Evolutionary conservation across 306 rosid genomes (phyloP), one percentile per base, ranked within the genome.

Genomic region (Vigna nakashimae): DNA sequence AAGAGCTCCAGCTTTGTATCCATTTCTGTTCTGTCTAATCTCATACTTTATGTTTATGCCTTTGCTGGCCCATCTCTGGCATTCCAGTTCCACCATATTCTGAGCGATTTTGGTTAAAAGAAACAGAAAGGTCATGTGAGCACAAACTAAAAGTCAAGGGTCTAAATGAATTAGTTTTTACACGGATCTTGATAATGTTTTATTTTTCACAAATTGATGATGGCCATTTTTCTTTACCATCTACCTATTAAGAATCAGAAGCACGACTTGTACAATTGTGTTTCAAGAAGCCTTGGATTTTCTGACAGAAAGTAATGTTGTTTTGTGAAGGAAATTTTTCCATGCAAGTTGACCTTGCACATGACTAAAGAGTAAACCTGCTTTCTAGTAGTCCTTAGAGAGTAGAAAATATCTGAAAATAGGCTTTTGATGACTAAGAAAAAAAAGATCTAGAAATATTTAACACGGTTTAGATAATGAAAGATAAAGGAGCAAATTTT

Each of bases 1-100:
- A 4, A 94, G 93, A 48, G 97, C 93, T 34, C 98, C 98, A 15
- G 97, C 97, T 83, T 94, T 94, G 88, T 92, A 92, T 8, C 97
- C 98, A 73, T 80, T 91, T 78, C 98, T 89, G 79, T 86, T 91
- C 83, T 80, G 87, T 53, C 98, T 89, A 28, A 91, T 87, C 86
- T 94, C 98, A 65, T 94, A 94, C 80, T 87, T 92, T 76, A 94
- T 90, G 90, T 90, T 92, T 82, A 87, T 73, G 26, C 97, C 98
- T 86, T 92, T 92, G 84, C 90, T 89, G 20, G 76, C 83, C 97
- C 98, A 90, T 86, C 92, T 87, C 58, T 92, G 85, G 84, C 93
- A 90, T 65, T 94, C 98, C 53, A 68, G 4, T 46, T 88, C 89
- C 80, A 94, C 98, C 84, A 90, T 73, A 30, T 83, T 90, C 97